phyloP scores from a whole-genome alignment of 1,284 basidiomycete species.

The Malassezia psittaci region DNA sequence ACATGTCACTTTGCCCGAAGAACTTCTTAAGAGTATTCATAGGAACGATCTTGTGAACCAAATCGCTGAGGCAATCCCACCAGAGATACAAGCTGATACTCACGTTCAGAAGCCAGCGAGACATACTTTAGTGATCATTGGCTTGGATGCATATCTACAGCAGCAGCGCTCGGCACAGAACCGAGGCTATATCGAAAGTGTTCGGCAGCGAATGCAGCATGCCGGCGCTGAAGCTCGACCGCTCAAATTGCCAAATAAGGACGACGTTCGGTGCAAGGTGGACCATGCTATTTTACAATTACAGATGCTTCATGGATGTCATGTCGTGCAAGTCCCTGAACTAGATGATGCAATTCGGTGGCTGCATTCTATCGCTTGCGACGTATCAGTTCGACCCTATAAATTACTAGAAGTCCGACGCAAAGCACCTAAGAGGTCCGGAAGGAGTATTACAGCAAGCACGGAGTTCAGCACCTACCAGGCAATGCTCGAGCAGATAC shows the following conservation, averaged over 20 bases:
- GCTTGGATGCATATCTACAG: conserved; percentile 3
- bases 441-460: neutral
- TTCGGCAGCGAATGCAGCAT: conserved; percentile 5
- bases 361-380: conserved; percentile 11
- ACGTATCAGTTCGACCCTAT: conserved; percentile 16
- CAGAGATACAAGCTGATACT: neutral
- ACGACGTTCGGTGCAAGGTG: neutral
- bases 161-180: conserved; percentile 1
- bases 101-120: neutral
- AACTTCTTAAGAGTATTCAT: neutral
- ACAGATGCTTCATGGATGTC: conserved; percentile 7
- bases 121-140: conserved; percentile 5
- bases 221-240: neutral
- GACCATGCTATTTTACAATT: conserved; percentile 3
- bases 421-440: neutral
- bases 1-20: neutral
- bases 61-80: neutral
- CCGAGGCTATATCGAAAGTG: conserved; percentile 2
- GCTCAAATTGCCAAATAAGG: neutral
- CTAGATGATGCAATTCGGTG: conserved; percentile 1
- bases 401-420: conserved; percentile 2
- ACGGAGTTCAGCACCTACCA: neutral
- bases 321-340: neutral
- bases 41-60: neutral
- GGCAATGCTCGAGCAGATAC: conserved; percentile 17